Conservation (phyloP, 129 eudicot genomes). For the Tagetes patula region DNA sequence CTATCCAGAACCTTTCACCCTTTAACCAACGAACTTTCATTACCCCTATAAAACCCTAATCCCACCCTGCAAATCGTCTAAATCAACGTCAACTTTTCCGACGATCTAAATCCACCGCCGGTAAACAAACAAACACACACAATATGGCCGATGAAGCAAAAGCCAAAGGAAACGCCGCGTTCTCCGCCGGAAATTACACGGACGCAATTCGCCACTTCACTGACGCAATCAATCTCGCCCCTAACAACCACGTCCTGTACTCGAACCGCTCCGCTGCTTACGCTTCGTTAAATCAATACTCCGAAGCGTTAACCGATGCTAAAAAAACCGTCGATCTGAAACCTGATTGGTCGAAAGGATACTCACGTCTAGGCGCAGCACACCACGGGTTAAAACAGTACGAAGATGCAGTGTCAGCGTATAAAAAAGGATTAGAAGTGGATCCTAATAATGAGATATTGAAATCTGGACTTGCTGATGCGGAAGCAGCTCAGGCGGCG, state of each 20-base stretch:
- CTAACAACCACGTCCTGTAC: slow-evolving; percentile 86
- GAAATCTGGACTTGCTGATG: slow-evolving; percentile 71
- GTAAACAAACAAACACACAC: not conserved
- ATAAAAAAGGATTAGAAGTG: slow-evolving; percentile 69
- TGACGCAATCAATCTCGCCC: slow-evolving; percentile 76
- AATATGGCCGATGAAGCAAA: slow-evolving; percentile 92
- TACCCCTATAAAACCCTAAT: slow-evolving; percentile 24
- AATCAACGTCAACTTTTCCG: slow-evolving; percentile 1
- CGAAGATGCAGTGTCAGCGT: slow-evolving; percentile 61
- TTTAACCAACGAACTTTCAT: not conserved
- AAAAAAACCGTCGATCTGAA: slow-evolving; percentile 79
- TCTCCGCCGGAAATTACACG: slow-evolving; percentile 71
- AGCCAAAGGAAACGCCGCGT: slow-evolving; percentile 96
- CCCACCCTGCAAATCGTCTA: not conserved
- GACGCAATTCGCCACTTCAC: slow-evolving; percentile 83
- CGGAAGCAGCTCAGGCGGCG: slow-evolving; percentile 44
- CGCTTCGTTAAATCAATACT: slow-evolving; percentile 65
- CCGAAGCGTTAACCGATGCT: slow-evolving; percentile 75
- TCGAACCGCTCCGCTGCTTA: slow-evolving; percentile 97
- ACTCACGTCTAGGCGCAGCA: slow-evolving; percentile 90
- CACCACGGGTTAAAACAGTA: slow-evolving; percentile 57
- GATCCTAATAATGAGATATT: slow-evolving; percentile 83
- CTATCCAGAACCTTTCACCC: slow-evolving; percentile 14
- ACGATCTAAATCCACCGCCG: not conserved
- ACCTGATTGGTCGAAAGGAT: slow-evolving; percentile 88